phyloP scores from a whole-genome alignment of 2,329 filamentous ascomycete species.

The Diaporthe sp. region DNA sequence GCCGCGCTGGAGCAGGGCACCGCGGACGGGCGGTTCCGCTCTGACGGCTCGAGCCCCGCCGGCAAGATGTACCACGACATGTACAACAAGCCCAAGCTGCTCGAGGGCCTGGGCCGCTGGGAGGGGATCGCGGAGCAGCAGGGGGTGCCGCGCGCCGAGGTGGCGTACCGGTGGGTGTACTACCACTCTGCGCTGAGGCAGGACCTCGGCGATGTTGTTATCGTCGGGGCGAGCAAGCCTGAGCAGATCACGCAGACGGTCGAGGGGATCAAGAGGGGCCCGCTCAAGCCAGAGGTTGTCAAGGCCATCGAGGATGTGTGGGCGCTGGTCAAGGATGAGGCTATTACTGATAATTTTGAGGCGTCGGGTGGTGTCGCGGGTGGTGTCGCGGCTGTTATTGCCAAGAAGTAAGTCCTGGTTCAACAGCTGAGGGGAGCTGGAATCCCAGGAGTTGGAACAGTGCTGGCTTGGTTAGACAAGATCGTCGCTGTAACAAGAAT shows the following conservation, averaged over 20 bases:
- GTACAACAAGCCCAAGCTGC: slow-evolving; percentile 54
- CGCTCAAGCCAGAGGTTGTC: slow-evolving; percentile 79
- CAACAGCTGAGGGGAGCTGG: neutral
- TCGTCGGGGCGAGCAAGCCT: slow-evolving; percentile 59
- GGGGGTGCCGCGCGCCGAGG: slow-evolving; percentile 68
- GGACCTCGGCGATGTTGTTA: slow-evolving; percentile 53
- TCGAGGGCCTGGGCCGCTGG: slow-evolving; percentile 67
- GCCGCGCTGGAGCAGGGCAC: slow-evolving; percentile 51
- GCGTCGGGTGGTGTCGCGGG: neutral
- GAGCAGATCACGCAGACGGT: slow-evolving; percentile 66
- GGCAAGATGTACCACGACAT: slow-evolving; percentile 48
- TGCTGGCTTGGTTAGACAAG: neutral
- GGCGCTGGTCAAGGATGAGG: slow-evolving; percentile 72
- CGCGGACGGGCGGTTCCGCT: slow-evolving; percentile 54
- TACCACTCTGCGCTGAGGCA: slow-evolving; percentile 65
- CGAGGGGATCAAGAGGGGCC: slow-evolving; percentile 68
- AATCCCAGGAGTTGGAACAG: neutral
- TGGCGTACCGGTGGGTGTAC: slow-evolving; percentile 71
- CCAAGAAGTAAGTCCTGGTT: neutral
- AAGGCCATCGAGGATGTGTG: slow-evolving; percentile 83
- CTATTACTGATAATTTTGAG: slow-evolving; percentile 44
- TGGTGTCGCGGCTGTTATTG: neutral
- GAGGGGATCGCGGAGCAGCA: slow-evolving; percentile 60
- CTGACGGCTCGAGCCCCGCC: slow-evolving; percentile 54
- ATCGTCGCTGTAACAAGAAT: neutral